A percentile compares a stretch with the other conserved stretches of the same genome.
Conservation (phyloP, 1,284 basidiomycete species). For the Ustilago curta region DNA sequence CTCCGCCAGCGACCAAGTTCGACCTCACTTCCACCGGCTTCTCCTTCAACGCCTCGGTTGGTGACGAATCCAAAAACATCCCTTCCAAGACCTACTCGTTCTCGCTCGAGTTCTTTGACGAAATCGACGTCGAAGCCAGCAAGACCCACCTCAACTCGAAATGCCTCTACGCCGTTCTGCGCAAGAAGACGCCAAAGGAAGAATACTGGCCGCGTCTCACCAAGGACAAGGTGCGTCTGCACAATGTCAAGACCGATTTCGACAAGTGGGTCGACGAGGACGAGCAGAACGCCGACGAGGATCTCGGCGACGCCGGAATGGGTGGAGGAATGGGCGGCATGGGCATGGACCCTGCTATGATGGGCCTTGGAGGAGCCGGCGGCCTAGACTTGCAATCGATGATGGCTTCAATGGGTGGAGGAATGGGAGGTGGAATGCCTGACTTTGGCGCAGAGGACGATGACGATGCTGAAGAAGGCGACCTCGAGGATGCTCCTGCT, state of each 20-base stretch:
- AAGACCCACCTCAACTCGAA: constrained; percentile 67
- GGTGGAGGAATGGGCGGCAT: constrained; percentile 69
- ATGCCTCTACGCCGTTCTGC: constrained; percentile 63
- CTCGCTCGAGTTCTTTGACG: constrained; percentile 66
- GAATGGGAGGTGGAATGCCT: constrained; percentile 23
- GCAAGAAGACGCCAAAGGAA: constrained; percentile 63
- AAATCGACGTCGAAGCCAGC: constrained; percentile 63
- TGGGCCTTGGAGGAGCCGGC: constrained; percentile 34
- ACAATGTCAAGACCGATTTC: constrained; percentile 70
- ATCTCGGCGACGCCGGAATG: constrained; percentile 70
- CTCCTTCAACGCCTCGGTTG: constrained; percentile 58
- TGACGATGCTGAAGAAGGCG: constrained; percentile 52
- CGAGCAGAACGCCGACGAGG: constrained; percentile 65
- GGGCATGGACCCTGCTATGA: constrained; percentile 52
- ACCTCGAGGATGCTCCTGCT: constrained; percentile 68
- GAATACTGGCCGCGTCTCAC: constrained; percentile 70
- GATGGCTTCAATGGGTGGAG: constrained; percentile 45
- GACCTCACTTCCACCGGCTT: constrained; percentile 60
- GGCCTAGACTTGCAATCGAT: constrained; percentile 27
- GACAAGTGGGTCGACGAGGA: constrained; percentile 70
- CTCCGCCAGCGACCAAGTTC: constrained; percentile 62
- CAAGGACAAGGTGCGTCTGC: constrained; percentile 69
- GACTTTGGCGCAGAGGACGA: constrained; percentile 51
- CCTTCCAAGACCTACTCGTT: constrained; percentile 63
- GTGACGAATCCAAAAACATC: constrained; percentile 61